Percentiles rank a stretch among this genome's conserved stretches.
These are phyloP conservation scores for Phallus indusiatus DNA, from an alignment of 768 basidiomycete species.

Conservation along the genomic window DNA sequence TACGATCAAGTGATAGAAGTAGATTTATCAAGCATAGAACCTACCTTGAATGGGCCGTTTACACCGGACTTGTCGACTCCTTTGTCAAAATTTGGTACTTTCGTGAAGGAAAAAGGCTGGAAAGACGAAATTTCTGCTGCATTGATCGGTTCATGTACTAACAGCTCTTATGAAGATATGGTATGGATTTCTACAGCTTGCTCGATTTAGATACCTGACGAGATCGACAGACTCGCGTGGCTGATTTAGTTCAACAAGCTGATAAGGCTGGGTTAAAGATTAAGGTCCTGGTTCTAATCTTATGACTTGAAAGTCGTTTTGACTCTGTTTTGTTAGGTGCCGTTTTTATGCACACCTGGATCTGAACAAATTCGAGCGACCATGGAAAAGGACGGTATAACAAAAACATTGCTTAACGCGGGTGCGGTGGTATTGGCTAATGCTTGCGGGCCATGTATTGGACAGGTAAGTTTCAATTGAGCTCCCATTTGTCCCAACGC, in stretches of 20 bases:
- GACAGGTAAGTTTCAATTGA: conserved; percentile 48
- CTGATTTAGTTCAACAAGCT: conserved; percentile 85
- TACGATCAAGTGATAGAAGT: conserved; percentile 95
- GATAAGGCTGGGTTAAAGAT: conserved; percentile 70
- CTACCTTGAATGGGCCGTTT: conserved; percentile 93
- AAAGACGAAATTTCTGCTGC: conserved; percentile 86
- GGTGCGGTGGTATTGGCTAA: conserved; percentile 96
- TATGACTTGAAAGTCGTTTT: too few species aligned
- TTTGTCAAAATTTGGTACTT: conserved; percentile 73
- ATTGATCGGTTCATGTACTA: conserved; percentile 98
- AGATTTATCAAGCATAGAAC: conserved; percentile 85
- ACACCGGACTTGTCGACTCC: conserved; percentile 96
- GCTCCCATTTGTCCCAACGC: neutral
- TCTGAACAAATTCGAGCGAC: conserved; percentile 97
- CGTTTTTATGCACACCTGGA: conserved; percentile 82
- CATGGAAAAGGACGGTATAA: conserved; percentile 89
- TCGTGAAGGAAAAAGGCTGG: conserved; percentile 83
- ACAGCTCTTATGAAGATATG: conserved; percentile 97
- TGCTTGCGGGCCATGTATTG: conserved; percentile 98
- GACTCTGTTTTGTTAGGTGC: conserved; percentile 37
- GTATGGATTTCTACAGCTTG: conserved; percentile 27
- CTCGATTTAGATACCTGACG: neutral
- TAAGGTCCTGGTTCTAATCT: conserved; percentile 34
- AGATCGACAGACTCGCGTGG: conserved; percentile 67
- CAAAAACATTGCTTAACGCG: conserved; percentile 69